Evolutionary conservation across 371 early-diverging fungal species (phyloP), one percentile per base, ranked within the genome.

Genomic region (Caulochytrium protostelioides): DNA sequence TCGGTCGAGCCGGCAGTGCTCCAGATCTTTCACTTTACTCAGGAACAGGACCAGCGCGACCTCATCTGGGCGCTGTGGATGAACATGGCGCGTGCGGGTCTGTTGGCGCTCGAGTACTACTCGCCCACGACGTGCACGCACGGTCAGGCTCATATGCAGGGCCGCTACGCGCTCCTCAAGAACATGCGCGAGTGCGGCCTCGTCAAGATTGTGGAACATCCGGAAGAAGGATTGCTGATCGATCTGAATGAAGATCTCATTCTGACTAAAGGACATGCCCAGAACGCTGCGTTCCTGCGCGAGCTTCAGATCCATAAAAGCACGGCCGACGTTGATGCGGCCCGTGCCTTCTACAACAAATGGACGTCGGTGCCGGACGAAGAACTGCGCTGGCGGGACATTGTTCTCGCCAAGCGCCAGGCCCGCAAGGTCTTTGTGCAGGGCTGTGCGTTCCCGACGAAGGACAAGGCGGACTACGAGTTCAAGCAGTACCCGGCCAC

Each of bases 111-210:
- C 17, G 62, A 68, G 33, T 65, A 55, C 34, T 70, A 62, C 37
- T 50, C 63, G 24, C 60, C 63, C 7, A 32, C 18, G 14, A 53
- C 55, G 10, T 60, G 59, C 5, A 44, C 59, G 52, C 55, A 53
- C 53, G 65, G 63, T n/a, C 70, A 70, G 50, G 69, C 70, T 4
- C 70, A 73, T 37, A 64, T 62, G 62, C 66, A 59, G 32, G 74
- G 65, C 9, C 66, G 74, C 14, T 70, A 53, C 47, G 74, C 65
- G n/a, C 57, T 73, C 23, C 41, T 68, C 16, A 52, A 54, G 17
- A 52, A 52, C 15, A 54, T 73, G 52, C 30, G 69, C 32, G 33
- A 55, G 13, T 54, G 63, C n/a, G 65, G 66, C 6, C 41, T 55
- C 28, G 59, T 33, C 32, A 49, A 38, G 28, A 38, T 61, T 20